phyloP scores from a whole-genome alignment of 257 asterid genomes.

The Primulina huaijiensis region DNA sequence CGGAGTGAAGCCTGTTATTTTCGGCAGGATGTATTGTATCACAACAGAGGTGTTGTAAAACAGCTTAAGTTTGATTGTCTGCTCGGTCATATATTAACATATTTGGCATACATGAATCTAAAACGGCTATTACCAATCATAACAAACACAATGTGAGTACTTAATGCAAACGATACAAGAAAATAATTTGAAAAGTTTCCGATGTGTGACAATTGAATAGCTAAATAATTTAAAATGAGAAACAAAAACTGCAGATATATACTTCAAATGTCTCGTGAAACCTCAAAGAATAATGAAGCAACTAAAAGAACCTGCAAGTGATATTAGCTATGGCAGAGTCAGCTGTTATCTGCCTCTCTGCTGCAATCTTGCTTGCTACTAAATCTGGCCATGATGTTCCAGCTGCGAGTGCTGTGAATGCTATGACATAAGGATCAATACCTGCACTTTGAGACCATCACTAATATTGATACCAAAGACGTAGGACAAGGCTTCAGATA shows the following conservation, averaged over 20 bases:
- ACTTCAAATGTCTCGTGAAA: background rate
- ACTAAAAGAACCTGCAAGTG: conserved; percentile 69
- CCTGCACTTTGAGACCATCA: conserved; percentile 42
- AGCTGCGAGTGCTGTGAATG: conserved; percentile 85
- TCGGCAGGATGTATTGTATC: background rate
- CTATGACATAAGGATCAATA: conserved; percentile 63
- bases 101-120: background rate
- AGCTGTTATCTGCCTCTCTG: conserved; percentile 86
- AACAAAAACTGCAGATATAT: background rate
- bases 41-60: background rate
- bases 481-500: background rate
- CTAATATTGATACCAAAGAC: background rate
- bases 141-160: background rate
- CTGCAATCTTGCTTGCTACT: conserved; percentile 97
- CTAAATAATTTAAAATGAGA: conserved; percentile 4
- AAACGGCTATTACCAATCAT: background rate
- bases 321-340: conserved; percentile 97
- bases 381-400: conserved; percentile 98
- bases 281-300: background rate
- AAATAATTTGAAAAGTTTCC: background rate
- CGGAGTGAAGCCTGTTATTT: background rate
- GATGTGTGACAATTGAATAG: background rate
- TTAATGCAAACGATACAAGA: background rate
- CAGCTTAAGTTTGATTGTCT: background rate
- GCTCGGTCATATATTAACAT: background rate